Base-by-base conservation (phyloP, 1,284 basidiomycete species). In the Hymenochaete sp. region DNA sequence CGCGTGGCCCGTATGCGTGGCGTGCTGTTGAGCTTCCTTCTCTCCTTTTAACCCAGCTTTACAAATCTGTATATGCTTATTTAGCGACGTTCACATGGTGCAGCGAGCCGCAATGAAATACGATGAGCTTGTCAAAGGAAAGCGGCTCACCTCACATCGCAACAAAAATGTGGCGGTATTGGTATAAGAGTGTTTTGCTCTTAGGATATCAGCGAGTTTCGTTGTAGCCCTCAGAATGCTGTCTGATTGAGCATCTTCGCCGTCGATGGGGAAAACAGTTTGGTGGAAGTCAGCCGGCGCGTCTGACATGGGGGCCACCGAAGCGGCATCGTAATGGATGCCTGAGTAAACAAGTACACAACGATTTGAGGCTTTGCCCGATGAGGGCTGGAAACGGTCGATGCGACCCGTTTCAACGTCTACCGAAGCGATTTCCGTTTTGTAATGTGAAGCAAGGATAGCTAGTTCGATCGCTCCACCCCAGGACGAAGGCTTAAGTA, bases 331-430 rank as follows among this genome's bases (percentile, higher is more conserved):
- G 62, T 96, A 97, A 63, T 95, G 92, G 44, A 95, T 93, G 6
- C 92, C 93, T 1, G 87, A 91, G 64, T 97, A 97, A 3, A 96
- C 72, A 11, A 96, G 59, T 8, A 95, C 64, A 41, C 75, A 81
- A 18, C 77, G 71, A n/a, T 50, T 46, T 0, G 63, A 62, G 3
- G 61, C 55, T 28, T 60, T 54, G 16, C 48, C 51, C 47, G 62
- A 60, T 36, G 57, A 56, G 45, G 88, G 79, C 1, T 79, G 69
- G 58, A 95, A 95, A 13, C 72, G 74, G 63, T 95, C 90, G 49
- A 91, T 75, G n/a, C 92, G 75, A 0, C 93, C 92, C 0, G 88
- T 89, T 58, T 93, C 85, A 39, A 97, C 87, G 59, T 97, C 93
- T 45, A 96, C 73, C 44, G 86, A 91, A 4, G 79, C 77, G 38